Base-by-base conservation (phyloP, 1,284 basidiomycete species). In the Papiliotrema nemorosa region DNA sequence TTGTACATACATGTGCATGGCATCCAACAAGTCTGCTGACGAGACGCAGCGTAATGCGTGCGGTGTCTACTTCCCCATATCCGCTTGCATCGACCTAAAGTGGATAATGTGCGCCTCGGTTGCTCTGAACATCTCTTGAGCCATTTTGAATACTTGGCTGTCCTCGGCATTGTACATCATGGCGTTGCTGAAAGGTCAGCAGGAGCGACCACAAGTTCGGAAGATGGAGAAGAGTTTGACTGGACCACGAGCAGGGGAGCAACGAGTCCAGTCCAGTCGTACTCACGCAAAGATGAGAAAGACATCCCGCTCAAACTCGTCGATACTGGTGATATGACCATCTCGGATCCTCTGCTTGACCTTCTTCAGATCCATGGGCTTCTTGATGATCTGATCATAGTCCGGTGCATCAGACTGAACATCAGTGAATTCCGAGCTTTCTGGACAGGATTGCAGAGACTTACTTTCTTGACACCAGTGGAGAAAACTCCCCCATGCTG, bases 121-220 rank as follows among this genome's bases (percentile, higher is more conserved):
- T 64, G 87, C 87, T 9, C 82, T 71, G 84, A 90, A 85, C 90
- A 92, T 92, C 85, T 92, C 88, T 67, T 87, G 83, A n/a, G 91
- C 87, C 86, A 94, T 90, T 46, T 80, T 79, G 62, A 86, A 84
- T 12, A 94, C 86, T 67, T 89, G 87, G 21, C 85, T 86, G 4
- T 83, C 84, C 1, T 86, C 86, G 37, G 84, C 79, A 60, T 97
- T 97, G 72, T 90, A 97, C 86, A 96, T 90, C 81, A 92, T 86
- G 13, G 92, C 90, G 66, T 97, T 97, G 20, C 71, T 72, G 43
- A 16, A 2, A n/a, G n/a, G 35, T 53, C 43, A 34, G 22, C 12
- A 25, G 3, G 43, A 38, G 3, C 10, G 21, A 42, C 14, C 10
- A 21, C n/a, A n/a, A n/a, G n/a, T n/a, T n/a, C n/a, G n/a, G n/a